phyloP scores from a whole-genome alignment of 306 rosid species.

The Ceratonia siliqua region DNA sequence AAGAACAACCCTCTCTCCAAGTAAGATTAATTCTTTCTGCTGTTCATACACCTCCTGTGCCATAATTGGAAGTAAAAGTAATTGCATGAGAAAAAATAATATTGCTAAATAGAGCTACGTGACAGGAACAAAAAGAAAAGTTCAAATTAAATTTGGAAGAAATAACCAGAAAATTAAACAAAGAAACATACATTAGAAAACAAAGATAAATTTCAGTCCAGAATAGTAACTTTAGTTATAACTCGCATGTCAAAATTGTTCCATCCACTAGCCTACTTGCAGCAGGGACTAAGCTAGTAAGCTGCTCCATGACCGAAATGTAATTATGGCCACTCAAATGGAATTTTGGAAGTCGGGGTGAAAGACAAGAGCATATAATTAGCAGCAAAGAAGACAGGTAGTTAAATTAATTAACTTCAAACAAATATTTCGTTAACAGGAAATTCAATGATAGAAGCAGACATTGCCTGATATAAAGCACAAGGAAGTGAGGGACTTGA shows the following conservation, averaged over 20 bases:
- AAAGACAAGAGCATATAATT: not conserved
- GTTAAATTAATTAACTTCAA: constrained; percentile 13
- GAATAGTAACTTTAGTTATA: not conserved
- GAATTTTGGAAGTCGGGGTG: not conserved
- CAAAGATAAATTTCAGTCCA: not conserved
- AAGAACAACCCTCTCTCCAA: constrained; percentile 95
- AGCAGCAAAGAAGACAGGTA: not conserved
- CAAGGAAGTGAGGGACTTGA: not conserved
- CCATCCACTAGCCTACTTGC: constrained; percentile 3
- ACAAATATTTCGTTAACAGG: constrained; percentile 9
- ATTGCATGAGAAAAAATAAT: constrained; percentile 13
- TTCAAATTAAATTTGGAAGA: not conserved
- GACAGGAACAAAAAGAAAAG: not conserved
- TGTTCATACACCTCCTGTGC: constrained; percentile 95
- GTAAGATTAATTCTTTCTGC: constrained; percentile 83
- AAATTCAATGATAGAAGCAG: constrained; percentile 17
- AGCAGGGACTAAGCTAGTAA: constrained; percentile 25
- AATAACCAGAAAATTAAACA: constrained; percentile 8
- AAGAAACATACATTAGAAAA: not conserved
- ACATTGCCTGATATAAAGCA: constrained; percentile 11
- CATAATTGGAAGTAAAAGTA: constrained; percentile 27
- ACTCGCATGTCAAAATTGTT: not conserved
- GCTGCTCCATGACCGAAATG: constrained; percentile 3
- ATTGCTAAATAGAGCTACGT: not conserved
- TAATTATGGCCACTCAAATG: not conserved